phyloP scores from a whole-genome alignment of 148 eudicot species.

The Linanthus parryae region DNA sequence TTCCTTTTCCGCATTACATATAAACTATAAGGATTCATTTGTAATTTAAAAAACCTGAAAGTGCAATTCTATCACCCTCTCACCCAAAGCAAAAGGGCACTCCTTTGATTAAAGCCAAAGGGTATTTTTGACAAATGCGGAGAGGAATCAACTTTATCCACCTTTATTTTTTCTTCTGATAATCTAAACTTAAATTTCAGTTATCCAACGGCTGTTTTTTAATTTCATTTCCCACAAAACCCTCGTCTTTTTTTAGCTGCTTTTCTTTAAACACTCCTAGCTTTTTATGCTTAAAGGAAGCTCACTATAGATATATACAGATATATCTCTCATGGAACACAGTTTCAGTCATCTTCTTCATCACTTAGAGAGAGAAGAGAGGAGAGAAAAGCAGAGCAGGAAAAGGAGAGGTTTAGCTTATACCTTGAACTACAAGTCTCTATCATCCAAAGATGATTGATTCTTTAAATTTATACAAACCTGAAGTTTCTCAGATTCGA shows the following conservation, averaged over 20 bases:
- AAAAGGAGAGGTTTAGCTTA: constrained; percentile 41
- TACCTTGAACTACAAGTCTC: constrained; percentile 75
- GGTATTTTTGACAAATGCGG: constrained; percentile 44
- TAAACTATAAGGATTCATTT: background rate
- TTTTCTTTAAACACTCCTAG: constrained; percentile 18
- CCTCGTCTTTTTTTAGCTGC: constrained; percentile 5
- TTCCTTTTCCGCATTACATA: background rate
- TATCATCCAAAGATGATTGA: constrained; percentile 40
- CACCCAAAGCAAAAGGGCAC: constrained; percentile 33
- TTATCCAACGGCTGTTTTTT: constrained; percentile 56
- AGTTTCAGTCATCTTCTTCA: constrained; percentile 19
- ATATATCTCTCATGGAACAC: constrained; percentile 9
- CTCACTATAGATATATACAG: constrained; percentile 11
- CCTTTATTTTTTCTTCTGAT: constrained; percentile 31
- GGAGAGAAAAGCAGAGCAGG: constrained; percentile 17
- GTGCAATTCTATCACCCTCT: constrained; percentile 47
- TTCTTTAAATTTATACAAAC: constrained; percentile 28
- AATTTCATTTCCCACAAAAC: constrained; percentile 4
- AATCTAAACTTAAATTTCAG: constrained; percentile 50
- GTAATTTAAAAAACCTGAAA: constrained; percentile 18
- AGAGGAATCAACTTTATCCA: constrained; percentile 49
- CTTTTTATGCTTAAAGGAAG: constrained; percentile 19
- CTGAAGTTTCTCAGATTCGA: constrained; percentile 58
- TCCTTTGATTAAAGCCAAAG: constrained; percentile 49
- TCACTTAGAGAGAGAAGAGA: constrained; percentile 14